phyloP scores from a whole-genome alignment of 2,329 filamentous ascomycete species.

The Verticillium nonalfalfae region DNA sequence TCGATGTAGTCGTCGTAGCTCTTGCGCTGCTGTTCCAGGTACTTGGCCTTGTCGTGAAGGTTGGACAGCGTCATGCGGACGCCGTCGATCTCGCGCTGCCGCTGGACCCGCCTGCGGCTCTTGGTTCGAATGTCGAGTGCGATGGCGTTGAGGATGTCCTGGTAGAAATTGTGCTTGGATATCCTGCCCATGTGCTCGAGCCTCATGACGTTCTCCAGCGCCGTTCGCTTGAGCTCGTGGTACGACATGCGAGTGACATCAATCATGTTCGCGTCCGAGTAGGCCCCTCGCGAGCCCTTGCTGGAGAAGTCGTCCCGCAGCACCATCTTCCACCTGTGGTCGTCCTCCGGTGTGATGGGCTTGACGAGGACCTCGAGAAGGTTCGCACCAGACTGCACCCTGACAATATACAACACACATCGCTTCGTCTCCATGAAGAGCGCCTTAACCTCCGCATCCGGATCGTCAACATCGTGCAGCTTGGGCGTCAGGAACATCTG shows the following conservation, averaged over 20 bases:
- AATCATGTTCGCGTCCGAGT: slow-evolving; percentile 80
- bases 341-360: slow-evolving; percentile 79
- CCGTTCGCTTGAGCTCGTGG: slow-evolving; percentile 84
- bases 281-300: slow-evolving; percentile 71
- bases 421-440: slow-evolving; percentile 98
- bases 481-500: slow-evolving; percentile 86
- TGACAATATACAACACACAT: slow-evolving; percentile 95
- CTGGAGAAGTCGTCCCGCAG: slow-evolving; percentile 74
- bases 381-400: slow-evolving; percentile 84
- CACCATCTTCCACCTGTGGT: slow-evolving; percentile 77
- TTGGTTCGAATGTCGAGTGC: slow-evolving; percentile 96
- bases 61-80: slow-evolving; percentile 70
- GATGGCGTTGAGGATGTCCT: slow-evolving; percentile 96
- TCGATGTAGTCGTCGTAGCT: slow-evolving; percentile 99
- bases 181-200: slow-evolving; percentile 86
- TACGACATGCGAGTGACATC: slow-evolving; percentile 90
- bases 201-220: slow-evolving; percentile 86
- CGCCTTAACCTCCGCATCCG: slow-evolving; percentile 84
- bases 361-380: slow-evolving; percentile 95
- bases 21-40: slow-evolving; percentile 91
- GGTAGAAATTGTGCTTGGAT: slow-evolving; percentile 85
- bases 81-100: slow-evolving; percentile 83
- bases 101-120: slow-evolving; percentile 84
- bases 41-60: slow-evolving; percentile 79
- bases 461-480: slow-evolving; percentile 84